Evolutionary conservation across 768 basidiomycete genomes (phyloP).

Genomic region (Scleroderma citrinum): DNA sequence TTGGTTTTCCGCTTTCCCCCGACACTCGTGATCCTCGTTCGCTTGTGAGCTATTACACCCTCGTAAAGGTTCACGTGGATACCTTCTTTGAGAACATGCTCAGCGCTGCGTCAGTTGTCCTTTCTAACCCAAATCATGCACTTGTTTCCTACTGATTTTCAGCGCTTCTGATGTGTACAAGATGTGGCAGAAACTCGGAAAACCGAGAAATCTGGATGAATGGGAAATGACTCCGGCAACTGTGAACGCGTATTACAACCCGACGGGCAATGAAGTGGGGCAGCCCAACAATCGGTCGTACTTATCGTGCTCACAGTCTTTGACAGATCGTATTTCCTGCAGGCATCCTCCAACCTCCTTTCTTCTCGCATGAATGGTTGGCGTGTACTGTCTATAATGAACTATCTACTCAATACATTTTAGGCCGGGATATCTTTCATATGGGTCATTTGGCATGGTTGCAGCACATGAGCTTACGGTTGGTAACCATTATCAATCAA

Average conservation of each 20-base stretch:
- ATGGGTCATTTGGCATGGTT: constrained; percentile 89
- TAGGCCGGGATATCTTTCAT: constrained; percentile 86
- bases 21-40: constrained; percentile 67
- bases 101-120: constrained; percentile 42
- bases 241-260: constrained; percentile 86
- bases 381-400: constrained; percentile 7
- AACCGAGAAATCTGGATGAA: constrained; percentile 54
- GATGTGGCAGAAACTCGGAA: constrained; percentile 73
- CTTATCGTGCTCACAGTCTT: not conserved
- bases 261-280: constrained; percentile 81
- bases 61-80: constrained; percentile 56
- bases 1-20: constrained; percentile 88
- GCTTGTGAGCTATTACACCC: constrained; percentile 67
- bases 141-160: constrained; percentile 10
- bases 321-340: constrained; percentile 89
- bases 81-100: constrained; percentile 86
- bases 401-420: constrained; percentile 4
- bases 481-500: constrained; percentile 14
- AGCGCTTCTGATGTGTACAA: constrained; percentile 59
- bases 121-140: not conserved
- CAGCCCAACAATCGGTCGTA: not conserved
- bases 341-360: constrained; percentile 89
- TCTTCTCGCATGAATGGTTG: constrained; percentile 78
- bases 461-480: constrained; percentile 92
- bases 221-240: constrained; percentile 90